phyloP scores from a whole-genome alignment of 768 basidiomycete genomes.

The Leucosporidium creatinivorum region DNA sequence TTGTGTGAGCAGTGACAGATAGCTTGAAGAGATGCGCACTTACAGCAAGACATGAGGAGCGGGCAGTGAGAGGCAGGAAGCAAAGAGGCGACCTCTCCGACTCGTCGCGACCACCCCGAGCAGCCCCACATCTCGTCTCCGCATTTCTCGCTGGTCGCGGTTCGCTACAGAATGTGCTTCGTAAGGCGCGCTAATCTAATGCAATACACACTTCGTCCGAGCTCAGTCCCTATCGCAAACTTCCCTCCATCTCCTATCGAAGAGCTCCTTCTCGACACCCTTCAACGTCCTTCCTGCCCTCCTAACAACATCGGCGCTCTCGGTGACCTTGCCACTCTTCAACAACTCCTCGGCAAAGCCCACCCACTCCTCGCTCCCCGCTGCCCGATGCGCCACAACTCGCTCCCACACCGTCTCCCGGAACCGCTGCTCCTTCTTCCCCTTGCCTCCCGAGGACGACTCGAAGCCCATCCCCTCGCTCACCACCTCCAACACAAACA shows the following conservation, averaged over 20 bases:
- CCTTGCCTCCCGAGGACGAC: background rate
- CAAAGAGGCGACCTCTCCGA: too few relatives aligned
- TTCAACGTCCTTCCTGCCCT: slow-evolving; percentile 7
- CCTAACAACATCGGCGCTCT: slow-evolving; percentile 12
- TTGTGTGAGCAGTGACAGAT: too few relatives aligned
- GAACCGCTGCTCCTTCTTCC: slow-evolving; percentile 1
- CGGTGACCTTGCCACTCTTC: background rate
- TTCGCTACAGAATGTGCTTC: too few relatives aligned
- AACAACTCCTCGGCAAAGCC: slow-evolving; percentile 23
- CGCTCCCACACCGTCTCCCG: slow-evolving; percentile 10
- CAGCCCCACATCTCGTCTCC: too few relatives aligned
- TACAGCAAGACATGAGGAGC: too few relatives aligned
- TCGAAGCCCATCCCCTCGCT: background rate
- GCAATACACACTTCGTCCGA: too few relatives aligned
- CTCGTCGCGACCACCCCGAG: too few relatives aligned
- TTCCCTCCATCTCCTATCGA: slow-evolving; percentile 14
- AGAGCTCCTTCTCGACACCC: slow-evolving; percentile 6
- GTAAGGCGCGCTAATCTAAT: too few relatives aligned
- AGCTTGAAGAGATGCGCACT: too few relatives aligned
- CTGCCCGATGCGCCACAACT: slow-evolving; percentile 20
- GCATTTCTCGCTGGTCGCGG: too few relatives aligned
- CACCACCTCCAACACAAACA: background rate
- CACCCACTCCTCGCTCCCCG: slow-evolving; percentile 18
- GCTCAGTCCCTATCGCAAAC: slow-evolving; percentile 6
- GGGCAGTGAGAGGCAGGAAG: too few relatives aligned